phyloP scores from a whole-genome alignment of 768 basidiomycete species.

The Psilocybe azurescens region DNA sequence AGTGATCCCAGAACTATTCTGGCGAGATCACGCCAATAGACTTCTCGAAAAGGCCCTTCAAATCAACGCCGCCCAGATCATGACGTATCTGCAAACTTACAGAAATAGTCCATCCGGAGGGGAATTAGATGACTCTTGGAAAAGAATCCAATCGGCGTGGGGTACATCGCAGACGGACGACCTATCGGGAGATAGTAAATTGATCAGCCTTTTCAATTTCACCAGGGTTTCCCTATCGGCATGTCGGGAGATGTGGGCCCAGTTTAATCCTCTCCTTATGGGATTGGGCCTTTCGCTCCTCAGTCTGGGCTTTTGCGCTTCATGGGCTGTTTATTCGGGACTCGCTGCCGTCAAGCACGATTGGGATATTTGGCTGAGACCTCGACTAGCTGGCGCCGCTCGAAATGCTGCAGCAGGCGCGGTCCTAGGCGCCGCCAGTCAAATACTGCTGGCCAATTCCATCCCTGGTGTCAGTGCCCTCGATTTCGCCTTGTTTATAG shows the following conservation, averaged over 20 bases:
- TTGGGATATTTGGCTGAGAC: constrained; percentile 50
- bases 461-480: constrained; percentile 54
- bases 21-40: constrained; percentile 45
- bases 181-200: constrained; percentile 32
- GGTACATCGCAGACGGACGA: constrained; percentile 30
- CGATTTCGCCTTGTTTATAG: constrained; percentile 56
- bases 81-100: constrained; percentile 78
- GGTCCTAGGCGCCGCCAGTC: constrained; percentile 37
- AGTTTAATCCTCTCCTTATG: constrained; percentile 87
- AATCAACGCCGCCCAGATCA: constrained; percentile 78
- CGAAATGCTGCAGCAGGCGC: constrained; percentile 43
- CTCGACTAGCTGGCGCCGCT: constrained; percentile 34
- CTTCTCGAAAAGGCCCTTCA: constrained; percentile 64
- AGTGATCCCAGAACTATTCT: constrained; percentile 92
- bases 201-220: constrained; percentile 53
- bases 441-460: constrained; percentile 34
- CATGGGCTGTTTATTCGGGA: constrained; percentile 58
- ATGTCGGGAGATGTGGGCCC: constrained; percentile 93
- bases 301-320: constrained; percentile 55
- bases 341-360: constrained; percentile 42
- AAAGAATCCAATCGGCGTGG: constrained; percentile 54
- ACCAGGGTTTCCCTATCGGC: constrained; percentile 65
- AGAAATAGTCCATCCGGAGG: constrained; percentile 69
- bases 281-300: constrained; percentile 71
- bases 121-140: constrained; percentile 76